phyloP scores from a whole-genome alignment of 2,329 filamentous ascomycete genomes.

The Alternaria dauci region DNA sequence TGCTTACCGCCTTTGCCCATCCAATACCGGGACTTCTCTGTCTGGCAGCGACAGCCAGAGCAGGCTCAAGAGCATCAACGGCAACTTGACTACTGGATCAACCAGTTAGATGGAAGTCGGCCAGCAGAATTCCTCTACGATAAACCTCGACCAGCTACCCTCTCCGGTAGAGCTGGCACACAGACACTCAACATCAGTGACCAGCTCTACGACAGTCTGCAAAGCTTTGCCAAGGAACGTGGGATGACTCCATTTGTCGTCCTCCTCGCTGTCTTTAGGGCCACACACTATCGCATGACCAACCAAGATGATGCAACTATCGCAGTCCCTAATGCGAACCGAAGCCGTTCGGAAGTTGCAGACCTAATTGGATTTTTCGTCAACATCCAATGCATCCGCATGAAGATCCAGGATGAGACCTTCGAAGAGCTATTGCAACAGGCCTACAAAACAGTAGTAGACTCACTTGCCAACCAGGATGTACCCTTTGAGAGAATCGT shows the following conservation, averaged over 20 bases:
- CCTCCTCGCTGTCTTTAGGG: not conserved
- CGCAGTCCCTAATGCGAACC: constrained; percentile 10
- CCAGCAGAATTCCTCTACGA: constrained; percentile 6
- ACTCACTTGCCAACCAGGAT: not conserved
- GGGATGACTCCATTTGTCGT: no score
- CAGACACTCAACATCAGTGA: not conserved
- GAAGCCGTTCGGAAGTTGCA: constrained; percentile 9
- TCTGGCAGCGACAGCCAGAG: not conserved
- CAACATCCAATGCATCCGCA: constrained; percentile 19
- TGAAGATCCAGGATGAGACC: constrained; percentile 4
- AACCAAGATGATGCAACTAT: not conserved
- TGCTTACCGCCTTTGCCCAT: not conserved
- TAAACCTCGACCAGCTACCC: not conserved
- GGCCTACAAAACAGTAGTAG: not conserved
- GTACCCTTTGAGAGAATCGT: constrained; percentile 11
- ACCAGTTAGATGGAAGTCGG: not conserved
- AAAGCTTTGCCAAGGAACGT: not conserved
- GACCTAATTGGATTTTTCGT: constrained; percentile 25
- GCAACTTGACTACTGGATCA: constrained; percentile 5
- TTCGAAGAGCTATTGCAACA: constrained; percentile 13
- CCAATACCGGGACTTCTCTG: constrained; percentile 7
- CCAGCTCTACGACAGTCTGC: not conserved
- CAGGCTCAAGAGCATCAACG: not conserved
- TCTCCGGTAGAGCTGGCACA: not conserved
- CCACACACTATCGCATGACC: constrained; percentile 16